Conservation (phyloP, 805 yeast species). For the Candida corydali region DNA sequence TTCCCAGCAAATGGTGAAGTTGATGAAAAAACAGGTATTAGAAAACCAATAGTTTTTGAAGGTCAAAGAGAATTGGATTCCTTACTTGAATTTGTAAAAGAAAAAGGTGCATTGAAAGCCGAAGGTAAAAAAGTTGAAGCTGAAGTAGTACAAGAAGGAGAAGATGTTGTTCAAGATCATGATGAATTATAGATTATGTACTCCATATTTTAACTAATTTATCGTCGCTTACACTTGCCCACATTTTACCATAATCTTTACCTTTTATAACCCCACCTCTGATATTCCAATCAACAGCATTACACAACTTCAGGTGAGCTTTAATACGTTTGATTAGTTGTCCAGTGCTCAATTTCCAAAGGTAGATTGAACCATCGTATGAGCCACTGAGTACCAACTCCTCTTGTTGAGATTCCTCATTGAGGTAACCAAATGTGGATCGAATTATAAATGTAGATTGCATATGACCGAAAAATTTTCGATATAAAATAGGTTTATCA, state of each 20-base stretch:
- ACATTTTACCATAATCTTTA: conserved; percentile 42
- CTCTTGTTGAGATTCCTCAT: conserved; percentile 39
- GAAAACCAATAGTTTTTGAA: conserved; percentile 55
- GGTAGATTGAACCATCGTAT: conserved; percentile 71
- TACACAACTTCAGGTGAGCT: conserved; percentile 66
- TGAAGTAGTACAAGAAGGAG: too few species aligned
- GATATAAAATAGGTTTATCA: conserved; percentile 47
- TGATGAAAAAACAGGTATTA: conserved; percentile 39
- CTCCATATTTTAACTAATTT: conserved; percentile 61
- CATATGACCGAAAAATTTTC: conserved; percentile 67
- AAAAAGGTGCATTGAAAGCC: conserved; percentile 57
- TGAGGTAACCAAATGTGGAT: conserved; percentile 69
- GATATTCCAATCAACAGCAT: conserved; percentile 72
- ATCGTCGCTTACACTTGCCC: conserved; percentile 89
- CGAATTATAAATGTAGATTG: conserved; percentile 70
- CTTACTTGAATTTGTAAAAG: conserved; percentile 66
- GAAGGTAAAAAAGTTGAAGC: too few species aligned
- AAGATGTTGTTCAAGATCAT: conserved; percentile 27
- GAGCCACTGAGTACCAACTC: conserved; percentile 75
- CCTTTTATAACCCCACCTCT: conserved; percentile 8
- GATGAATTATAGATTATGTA: conserved; percentile 31
- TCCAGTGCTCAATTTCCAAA: conserved; percentile 76
- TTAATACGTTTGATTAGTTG: conserved; percentile 56
- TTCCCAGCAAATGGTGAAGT: conserved; percentile 70
- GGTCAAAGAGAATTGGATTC: conserved; percentile 73